Evolutionary conservation across 2,329 filamentous ascomycete species (phyloP).

Genomic region (Uncinocarpus reesii): DNA sequence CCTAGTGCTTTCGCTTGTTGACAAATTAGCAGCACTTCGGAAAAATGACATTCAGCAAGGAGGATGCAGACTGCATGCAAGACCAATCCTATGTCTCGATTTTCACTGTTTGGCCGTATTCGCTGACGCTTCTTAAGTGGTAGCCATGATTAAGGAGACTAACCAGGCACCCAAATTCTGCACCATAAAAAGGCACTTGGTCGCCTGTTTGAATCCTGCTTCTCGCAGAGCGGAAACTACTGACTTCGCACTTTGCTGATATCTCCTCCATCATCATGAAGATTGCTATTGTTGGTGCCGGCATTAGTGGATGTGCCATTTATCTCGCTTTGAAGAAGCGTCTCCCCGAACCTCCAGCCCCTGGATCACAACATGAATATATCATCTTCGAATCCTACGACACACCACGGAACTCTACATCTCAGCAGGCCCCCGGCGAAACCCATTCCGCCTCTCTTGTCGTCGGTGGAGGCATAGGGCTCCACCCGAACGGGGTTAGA

Average conservation of each 20-base stretch:
- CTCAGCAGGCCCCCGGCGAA: conserved; percentile 17
- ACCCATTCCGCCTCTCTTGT: conserved; percentile 27
- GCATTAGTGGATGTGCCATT: conserved; percentile 32
- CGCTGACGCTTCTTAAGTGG: not conserved
- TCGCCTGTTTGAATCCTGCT: too few relatives aligned
- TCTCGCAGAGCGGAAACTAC: too few relatives aligned
- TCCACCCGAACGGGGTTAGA: conserved; percentile 34
- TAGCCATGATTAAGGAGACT: not conserved
- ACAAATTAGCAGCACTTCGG: not conserved
- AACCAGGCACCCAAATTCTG: conserved; percentile 1
- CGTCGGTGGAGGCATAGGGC: conserved; percentile 32
- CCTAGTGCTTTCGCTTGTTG: not conserved
- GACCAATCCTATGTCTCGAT: too few relatives aligned
- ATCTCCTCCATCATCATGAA: conserved; percentile 25
- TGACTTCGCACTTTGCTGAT: not conserved
- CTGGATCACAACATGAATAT: conserved; percentile 23
- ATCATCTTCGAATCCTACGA: conserved; percentile 36
- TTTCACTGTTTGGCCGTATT: not conserved
- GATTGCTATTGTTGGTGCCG: conserved; percentile 37
- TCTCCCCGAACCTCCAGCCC: conserved; percentile 22
- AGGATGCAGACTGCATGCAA: too few relatives aligned
- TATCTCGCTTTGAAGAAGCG: conserved; percentile 36
- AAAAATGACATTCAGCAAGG: too few relatives aligned
- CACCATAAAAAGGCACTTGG: not conserved
- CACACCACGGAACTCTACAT: conserved; percentile 22